These are phyloP conservation scores for Raphidocelis subcapitata DNA, from an alignment of 139 green algal genomes.

Conservation along the genomic window DNA sequence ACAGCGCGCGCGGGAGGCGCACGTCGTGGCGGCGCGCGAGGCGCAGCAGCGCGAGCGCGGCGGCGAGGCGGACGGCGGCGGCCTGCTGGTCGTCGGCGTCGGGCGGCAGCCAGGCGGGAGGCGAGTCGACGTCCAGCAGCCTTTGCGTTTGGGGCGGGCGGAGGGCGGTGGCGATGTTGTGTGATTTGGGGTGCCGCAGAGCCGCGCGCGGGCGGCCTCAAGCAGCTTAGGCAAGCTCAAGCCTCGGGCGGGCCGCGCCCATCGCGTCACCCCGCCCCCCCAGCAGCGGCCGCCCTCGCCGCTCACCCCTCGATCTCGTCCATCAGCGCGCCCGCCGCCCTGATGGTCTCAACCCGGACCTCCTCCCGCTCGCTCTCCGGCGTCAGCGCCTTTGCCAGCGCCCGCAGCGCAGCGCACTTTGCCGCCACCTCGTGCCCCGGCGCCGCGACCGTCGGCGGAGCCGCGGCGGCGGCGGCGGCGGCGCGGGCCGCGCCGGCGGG, in stretches of 20 bases:
- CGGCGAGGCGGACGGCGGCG: slow-evolving; percentile 48
- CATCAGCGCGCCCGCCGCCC: background rate
- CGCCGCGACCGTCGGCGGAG: background rate
- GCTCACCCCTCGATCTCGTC: slow-evolving; percentile 16
- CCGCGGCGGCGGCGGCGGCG: background rate
- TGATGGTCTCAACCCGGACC: slow-evolving; percentile 21
- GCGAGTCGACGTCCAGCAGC: slow-evolving; percentile 38
- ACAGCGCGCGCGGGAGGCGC: slow-evolving; percentile 32
- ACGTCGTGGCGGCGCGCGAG: slow-evolving; percentile 61
- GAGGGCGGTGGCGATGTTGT: too few relatives aligned
- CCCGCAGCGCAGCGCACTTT: slow-evolving; percentile 52
- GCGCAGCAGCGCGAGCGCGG: slow-evolving; percentile 54
- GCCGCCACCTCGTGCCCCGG: background rate
- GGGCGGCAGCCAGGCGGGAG: too few relatives aligned
- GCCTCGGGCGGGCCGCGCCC: too few relatives aligned
- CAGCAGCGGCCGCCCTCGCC: too few relatives aligned
- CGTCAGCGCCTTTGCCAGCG: slow-evolving; percentile 33
- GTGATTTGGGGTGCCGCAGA: too few relatives aligned
- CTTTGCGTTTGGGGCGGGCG: too few relatives aligned
- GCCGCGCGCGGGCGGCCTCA: too few relatives aligned
- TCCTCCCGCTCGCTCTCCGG: slow-evolving; percentile 26
- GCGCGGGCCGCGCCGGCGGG: background rate
- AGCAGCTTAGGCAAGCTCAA: too few relatives aligned
- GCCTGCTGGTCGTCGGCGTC: background rate
- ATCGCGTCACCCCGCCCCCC: too few relatives aligned